Conservation (phyloP, 352 stramenopile genomes). For the Pythium chondricola region DNA sequence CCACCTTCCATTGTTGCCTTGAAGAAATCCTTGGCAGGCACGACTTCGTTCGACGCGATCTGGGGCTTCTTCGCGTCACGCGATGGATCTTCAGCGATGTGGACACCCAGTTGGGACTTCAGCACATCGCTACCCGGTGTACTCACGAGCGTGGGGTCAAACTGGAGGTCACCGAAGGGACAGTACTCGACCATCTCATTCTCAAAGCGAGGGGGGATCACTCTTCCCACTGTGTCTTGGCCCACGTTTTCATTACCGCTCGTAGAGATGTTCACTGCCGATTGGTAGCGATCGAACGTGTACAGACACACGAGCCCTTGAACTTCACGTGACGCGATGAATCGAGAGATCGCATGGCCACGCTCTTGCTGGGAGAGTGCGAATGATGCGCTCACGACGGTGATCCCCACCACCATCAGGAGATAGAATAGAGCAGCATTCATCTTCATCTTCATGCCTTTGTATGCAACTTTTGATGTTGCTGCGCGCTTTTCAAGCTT, state of each 20-base stretch:
- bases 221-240: conserved; percentile 3
- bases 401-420: no score
- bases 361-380: conserved; percentile 3
- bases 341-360: conserved; percentile 14
- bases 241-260: not conserved
- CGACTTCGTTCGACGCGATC: conserved; percentile 41
- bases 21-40: conserved; percentile 50
- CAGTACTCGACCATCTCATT: conserved; percentile 24
- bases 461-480: no score
- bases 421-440: no score
- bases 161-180: conserved; percentile 58
- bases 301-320: conserved; percentile 30
- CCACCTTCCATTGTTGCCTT: conserved; percentile 7
- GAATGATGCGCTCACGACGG: no score
- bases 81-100: conserved; percentile 21
- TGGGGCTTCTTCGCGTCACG: conserved; percentile 35
- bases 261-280: conserved; percentile 2
- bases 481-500: no score
- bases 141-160: conserved; percentile 39
- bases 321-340: conserved; percentile 7
- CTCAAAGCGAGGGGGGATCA: conserved; percentile 17
- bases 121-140: conserved; percentile 24
- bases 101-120: conserved; percentile 38
- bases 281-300: conserved; percentile 24
- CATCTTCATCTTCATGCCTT: no score